Evolutionary conservation across 2,329 filamentous ascomycete genomes (phyloP), one percentile per base, ranked within the genome.

Genomic region (Scopulariopsis brevicaulis): DNA sequence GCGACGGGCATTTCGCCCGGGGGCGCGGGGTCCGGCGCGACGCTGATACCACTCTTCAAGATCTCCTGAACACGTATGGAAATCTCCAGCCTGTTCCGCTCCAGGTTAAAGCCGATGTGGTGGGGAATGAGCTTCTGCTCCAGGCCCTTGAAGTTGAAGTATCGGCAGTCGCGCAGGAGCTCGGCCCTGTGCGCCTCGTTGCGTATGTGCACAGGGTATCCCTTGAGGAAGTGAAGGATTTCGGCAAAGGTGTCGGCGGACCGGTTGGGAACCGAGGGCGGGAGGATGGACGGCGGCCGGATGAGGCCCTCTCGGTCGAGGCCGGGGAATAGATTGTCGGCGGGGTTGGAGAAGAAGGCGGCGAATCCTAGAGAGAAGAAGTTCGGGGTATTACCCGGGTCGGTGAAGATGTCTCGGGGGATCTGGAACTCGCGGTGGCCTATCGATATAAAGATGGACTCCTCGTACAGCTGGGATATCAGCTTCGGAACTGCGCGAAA

Each of bases 311-410:
- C 82, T 56, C 90, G 84, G 59, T 91, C 84, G 1, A 96, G 80
- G 1, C 92, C 93, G 0, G 93, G 93, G 64, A 96, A 96, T 6
- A 91, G 81, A 65, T 32, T 32, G 8, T 96, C 87, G 15, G 82
- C 78, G 0, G 89, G 89, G 2, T 83, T 84, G 18, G 85, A 86
- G 74, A 96, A 96, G 78, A 96, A 95, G 64, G 90, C 82, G 43
- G 85, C 87, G 67, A 96, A 96, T 60, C 92, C 92, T 3, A 96
- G 81, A 0, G 90, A 87, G 76, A 97, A 97, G 78, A 91, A 97
- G 70, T 97, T 97, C 14, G 92, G 92, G n/a, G 84, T 86, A 72
- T 97, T 92, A 28, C 92, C 93, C 1, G 91, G 90, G 40, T 83
- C 81, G 34, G 82, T 86, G 71, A 97, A 96, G 61, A 96, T 78